Conservation (phyloP, 129 eudicot species). For the Scalesia atractyloides region DNA sequence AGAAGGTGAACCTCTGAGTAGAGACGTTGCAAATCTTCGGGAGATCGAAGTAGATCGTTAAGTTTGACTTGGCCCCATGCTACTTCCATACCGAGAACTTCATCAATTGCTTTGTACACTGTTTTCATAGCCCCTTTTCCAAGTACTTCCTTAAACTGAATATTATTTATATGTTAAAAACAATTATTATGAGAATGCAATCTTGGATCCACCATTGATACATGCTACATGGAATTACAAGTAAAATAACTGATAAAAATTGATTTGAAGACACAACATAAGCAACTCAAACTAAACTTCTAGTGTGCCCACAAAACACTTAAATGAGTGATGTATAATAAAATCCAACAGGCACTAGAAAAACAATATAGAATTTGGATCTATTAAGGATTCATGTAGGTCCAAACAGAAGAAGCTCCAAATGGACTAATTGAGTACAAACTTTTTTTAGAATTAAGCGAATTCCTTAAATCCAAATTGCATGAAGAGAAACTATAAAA, state of each 20-base stretch:
- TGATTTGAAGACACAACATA: not conserved
- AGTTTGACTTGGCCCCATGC: constrained; percentile 88
- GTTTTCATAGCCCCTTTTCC: constrained; percentile 92
- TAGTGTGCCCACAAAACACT: constrained; percentile 7
- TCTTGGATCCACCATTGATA: constrained; percentile 12
- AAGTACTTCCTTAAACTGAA: constrained; percentile 65
- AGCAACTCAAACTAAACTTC: not conserved
- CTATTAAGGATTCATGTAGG: constrained; percentile 10
- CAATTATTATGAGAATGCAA: not conserved
- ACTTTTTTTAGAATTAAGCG: not conserved
- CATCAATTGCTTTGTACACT: constrained; percentile 84
- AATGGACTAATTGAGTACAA: not conserved
- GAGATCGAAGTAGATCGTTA: constrained; percentile 59
- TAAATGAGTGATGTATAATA: not conserved
- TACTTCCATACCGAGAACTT: constrained; percentile 82
- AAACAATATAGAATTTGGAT: constrained; percentile 3
- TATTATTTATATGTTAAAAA: not conserved
- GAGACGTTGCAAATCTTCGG: constrained; percentile 75
- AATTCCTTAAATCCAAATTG: constrained; percentile 8
- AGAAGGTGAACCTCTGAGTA: constrained; percentile 92
- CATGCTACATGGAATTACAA: constrained; percentile 2
- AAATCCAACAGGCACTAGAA: not conserved
- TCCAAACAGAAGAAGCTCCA: constrained; percentile 2
- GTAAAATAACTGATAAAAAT: not conserved
- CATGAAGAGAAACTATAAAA: constrained; percentile 4